Base-by-base conservation (phyloP, 2,329 filamentous ascomycete species). In the Xylaria sp. region DNA sequence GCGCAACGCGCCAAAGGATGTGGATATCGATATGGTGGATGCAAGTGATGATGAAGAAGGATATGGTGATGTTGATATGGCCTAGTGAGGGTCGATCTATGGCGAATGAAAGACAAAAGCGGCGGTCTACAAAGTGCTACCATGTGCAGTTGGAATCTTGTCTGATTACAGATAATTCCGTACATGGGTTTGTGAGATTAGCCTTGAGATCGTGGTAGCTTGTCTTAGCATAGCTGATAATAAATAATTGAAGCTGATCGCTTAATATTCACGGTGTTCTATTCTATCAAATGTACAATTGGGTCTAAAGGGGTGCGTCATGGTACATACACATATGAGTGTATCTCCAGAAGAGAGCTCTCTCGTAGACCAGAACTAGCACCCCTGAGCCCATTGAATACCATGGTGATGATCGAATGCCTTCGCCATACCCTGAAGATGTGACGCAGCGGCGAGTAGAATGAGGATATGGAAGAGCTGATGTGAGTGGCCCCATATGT, bases 391-490 rank as follows among this genome's bases (percentile, higher is more conserved):
- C 11, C 80, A 82, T 72, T 80, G 75, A 44, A 80, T 74, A 58
- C 80, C 83, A 74, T 96, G 92, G 69, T 91, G 86, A 71, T 90
- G 88, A 74, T 96, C 90, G 75, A 97, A 96, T 3, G 92, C 92
- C 74, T 85, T 88, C 35, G 90, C 72, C 76, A 97, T 81, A 53
- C 90, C 92, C 55, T 86, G 86, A 61, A 97, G 78, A 78, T 99
- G 94, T 23, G 88, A 83, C 1, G 83, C 82, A 0, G 91, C 93
- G 0, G 94, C 94, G 62, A 92, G 74, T 13, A 97, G 79, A 34
- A 99, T 92, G 64, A 94, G 82, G 46, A 96, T 78, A 76, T 99
- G 94, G 74, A 99, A 99, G 65, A 99, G 89, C 76, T 99, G 94
- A 75, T 99, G 94, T 18, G 91, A 96, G 71, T 87, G 92, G 44